Evolutionary conservation across 1,284 basidiomycete species (phyloP).

Genomic region (Chiua sp.): DNA sequence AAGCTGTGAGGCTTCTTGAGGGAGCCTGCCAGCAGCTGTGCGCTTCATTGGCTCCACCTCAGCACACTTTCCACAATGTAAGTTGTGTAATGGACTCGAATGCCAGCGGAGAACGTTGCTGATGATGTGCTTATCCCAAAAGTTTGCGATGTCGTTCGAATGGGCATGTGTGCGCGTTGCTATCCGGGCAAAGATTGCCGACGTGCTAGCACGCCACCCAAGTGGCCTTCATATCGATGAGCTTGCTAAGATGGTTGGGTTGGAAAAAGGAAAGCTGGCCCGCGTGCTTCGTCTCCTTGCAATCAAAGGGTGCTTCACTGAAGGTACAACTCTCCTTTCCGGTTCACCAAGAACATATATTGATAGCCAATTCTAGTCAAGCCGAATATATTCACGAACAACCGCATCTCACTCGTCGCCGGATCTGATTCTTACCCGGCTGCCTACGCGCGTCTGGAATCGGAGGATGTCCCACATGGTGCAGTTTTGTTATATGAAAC

Average conservation of each 20-base stretch:
- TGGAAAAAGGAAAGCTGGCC: conserved; percentile 35
- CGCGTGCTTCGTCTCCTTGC: conserved; percentile 41
- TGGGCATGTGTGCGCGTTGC: conserved; percentile 31
- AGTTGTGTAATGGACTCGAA: conserved; percentile 8
- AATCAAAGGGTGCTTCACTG: conserved; percentile 38
- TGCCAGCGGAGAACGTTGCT: background rate
- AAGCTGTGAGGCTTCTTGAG: conserved; percentile 33
- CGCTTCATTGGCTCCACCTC: conserved; percentile 34
- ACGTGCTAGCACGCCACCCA: conserved; percentile 26
- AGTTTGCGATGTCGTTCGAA: conserved; percentile 29
- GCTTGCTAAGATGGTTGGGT: conserved; percentile 26
- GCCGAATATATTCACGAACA: conserved; percentile 32
- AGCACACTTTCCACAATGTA: conserved; percentile 34
- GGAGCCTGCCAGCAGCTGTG: conserved; percentile 34
- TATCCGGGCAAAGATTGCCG: conserved; percentile 28
- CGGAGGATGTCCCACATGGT: conserved; percentile 22
- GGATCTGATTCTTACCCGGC: conserved; percentile 15
- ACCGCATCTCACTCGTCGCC: conserved; percentile 34
- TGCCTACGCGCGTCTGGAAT: conserved; percentile 10
- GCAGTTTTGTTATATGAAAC: conserved; percentile 27
- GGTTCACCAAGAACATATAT: background rate
- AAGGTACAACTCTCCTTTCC: conserved; percentile 21
- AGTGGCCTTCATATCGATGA: conserved; percentile 32
- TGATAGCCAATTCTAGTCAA: conserved; percentile 24
- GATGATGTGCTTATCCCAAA: background rate